A percentile compares a stretch with the other conserved stretches of the same genome.
Evolutionary conservation across 768 basidiomycete genomes (phyloP).

Genomic region (Hygrophorus pudorinus): DNA sequence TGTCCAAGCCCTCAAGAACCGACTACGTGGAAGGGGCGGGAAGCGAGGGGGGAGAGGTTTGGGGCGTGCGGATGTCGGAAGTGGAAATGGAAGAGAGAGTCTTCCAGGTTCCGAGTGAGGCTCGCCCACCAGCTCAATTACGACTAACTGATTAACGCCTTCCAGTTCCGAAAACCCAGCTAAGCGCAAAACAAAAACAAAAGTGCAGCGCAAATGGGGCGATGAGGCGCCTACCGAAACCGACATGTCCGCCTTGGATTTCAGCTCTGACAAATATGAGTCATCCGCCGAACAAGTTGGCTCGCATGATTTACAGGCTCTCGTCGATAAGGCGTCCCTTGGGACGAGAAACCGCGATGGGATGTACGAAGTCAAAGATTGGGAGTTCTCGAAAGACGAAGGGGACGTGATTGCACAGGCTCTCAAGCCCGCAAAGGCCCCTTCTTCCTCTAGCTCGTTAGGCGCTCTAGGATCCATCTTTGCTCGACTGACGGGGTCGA

Average conservation of each 20-base stretch:
- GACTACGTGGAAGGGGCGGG: constrained; percentile 68
- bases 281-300: constrained; percentile 17
- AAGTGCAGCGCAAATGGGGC: constrained; percentile 87
- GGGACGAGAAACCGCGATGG: constrained; percentile 70
- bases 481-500: constrained; percentile 77
- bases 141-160: not conserved
- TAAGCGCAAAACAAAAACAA: constrained; percentile 55
- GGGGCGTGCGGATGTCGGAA: constrained; percentile 29
- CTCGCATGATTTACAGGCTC: constrained; percentile 45
- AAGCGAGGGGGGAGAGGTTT: constrained; percentile 39
- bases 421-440: constrained; percentile 30
- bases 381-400: constrained; percentile 56
- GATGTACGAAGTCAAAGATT: constrained; percentile 58
- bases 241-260: constrained; percentile 93
- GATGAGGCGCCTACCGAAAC: constrained; percentile 68
- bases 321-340: constrained; percentile 63
- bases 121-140: constrained; percentile 1
- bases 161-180: constrained; percentile 50
- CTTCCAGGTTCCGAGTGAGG: constrained; percentile 64
- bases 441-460: constrained; percentile 33
- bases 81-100: constrained; percentile 50
- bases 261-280: constrained; percentile 52
- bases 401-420: constrained; percentile 52
- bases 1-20: constrained; percentile 80
- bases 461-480: constrained; percentile 73